Conservation (phyloP, 2,329 filamentous ascomycete species). For the Mariannaea sp. region DNA sequence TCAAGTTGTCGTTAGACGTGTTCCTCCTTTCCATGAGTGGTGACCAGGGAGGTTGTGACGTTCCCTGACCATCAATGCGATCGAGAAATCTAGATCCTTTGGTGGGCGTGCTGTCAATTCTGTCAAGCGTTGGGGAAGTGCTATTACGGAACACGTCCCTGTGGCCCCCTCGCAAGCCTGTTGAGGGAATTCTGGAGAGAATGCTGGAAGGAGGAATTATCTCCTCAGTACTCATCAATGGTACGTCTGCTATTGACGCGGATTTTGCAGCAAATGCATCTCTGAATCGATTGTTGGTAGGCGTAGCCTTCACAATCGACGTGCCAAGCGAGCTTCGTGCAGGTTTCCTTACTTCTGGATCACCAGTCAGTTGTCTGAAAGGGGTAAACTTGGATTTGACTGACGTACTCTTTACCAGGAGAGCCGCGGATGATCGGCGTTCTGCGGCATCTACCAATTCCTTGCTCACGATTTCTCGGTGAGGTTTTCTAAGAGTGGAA, state of each 20-base stretch:
- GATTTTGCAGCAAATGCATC: slow-evolving; percentile 50
- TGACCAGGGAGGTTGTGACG: slow-evolving; percentile 45
- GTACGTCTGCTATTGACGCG: slow-evolving; percentile 29
- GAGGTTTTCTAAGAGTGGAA: slow-evolving; percentile 73
- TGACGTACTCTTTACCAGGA: slow-evolving; percentile 55
- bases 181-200: slow-evolving; percentile 49
- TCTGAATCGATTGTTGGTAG: slow-evolving; percentile 58
- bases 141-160: slow-evolving; percentile 39
- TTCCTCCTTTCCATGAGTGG: slow-evolving; percentile 39
- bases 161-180: slow-evolving; percentile 43
- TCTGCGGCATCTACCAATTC: slow-evolving; percentile 71
- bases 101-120: slow-evolving; percentile 41
- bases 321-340: slow-evolving; percentile 45
- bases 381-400: not conserved
- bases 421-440: slow-evolving; percentile 56
- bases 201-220: slow-evolving; percentile 46
- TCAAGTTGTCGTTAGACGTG: slow-evolving; percentile 18
- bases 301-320: slow-evolving; percentile 61
- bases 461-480: slow-evolving; percentile 70
- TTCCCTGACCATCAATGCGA: slow-evolving; percentile 34
- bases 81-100: slow-evolving; percentile 39
- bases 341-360: slow-evolving; percentile 58
- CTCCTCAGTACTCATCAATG: slow-evolving; percentile 37
- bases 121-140: slow-evolving; percentile 38
- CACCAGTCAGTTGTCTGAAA: slow-evolving; percentile 37